A percentile compares a stretch with the other conserved stretches of the same genome.
phyloP scores from a whole-genome alignment of 345 rosid genomes.

The Melaleuca quinquenervia region DNA sequence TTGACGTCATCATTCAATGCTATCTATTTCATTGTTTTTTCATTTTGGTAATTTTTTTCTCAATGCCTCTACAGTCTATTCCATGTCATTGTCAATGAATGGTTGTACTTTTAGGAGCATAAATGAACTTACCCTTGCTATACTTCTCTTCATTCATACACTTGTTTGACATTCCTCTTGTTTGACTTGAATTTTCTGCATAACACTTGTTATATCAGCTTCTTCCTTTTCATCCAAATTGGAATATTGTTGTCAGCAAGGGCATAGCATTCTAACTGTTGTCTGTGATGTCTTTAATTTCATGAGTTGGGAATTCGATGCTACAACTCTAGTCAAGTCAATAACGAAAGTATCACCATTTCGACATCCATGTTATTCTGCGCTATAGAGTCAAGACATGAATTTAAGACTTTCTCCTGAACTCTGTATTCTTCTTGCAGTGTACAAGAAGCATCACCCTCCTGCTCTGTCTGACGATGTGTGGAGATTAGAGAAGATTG shows the following conservation, averaged over 20 bases:
- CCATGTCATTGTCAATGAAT: background rate
- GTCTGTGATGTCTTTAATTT: background rate
- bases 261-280: background rate
- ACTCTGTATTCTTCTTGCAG: slow-evolving; percentile 31
- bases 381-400: background rate
- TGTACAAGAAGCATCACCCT: slow-evolving; percentile 92
- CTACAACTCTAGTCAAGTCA: background rate
- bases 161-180: background rate
- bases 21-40: background rate
- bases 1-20: background rate
- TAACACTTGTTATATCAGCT: background rate
- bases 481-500: slow-evolving; percentile 97
- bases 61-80: background rate
- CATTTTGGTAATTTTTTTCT: background rate
- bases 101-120: background rate
- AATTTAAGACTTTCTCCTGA: background rate
- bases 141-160: background rate
- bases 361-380: background rate
- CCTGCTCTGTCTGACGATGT: slow-evolving; percentile 72
- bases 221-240: background rate
- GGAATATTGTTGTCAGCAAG: background rate
- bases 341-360: background rate
- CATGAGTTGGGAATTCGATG: background rate
- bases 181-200: background rate
- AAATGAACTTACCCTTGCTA: background rate